phyloP scores from a whole-genome alignment of 1,284 basidiomycete genomes.

The Cutaneotrichosporon spelunceum region DNA sequence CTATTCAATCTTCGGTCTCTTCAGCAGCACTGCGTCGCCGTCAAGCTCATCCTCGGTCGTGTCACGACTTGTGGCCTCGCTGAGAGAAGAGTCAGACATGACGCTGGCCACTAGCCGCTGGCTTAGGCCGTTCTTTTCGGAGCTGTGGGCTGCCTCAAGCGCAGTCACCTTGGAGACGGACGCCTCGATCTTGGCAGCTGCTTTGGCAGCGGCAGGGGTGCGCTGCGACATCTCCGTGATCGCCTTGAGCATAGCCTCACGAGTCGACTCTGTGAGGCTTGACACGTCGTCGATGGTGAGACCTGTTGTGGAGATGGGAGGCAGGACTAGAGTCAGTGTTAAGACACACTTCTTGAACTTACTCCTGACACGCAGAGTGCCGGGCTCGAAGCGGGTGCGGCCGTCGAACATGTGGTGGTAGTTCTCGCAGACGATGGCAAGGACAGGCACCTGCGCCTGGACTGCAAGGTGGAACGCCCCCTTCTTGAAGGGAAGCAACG shows the following conservation, averaged over 20 bases:
- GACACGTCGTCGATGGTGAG: conserved; percentile 53
- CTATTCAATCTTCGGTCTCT: conserved; percentile 30
- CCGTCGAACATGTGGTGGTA: conserved; percentile 78
- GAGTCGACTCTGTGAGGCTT: conserved; percentile 51
- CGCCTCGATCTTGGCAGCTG: background rate
- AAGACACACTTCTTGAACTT: conserved; percentile 34
- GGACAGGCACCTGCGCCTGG: conserved; percentile 74
- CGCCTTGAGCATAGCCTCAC: conserved; percentile 51
- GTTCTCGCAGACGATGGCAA: conserved; percentile 91
- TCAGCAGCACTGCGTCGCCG: conserved; percentile 50
- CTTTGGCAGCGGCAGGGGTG: conserved; percentile 4
- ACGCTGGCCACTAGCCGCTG: background rate
- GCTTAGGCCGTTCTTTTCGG: background rate
- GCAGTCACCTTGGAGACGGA: background rate
- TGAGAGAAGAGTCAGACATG: background rate
- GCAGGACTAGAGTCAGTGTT: conserved; percentile 49
- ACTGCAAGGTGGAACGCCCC: conserved; percentile 96
- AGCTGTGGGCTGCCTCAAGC: background rate
- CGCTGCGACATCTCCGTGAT: conserved; percentile 45
- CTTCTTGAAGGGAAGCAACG: conserved; percentile 89
- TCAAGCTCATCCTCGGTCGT: conserved; percentile 51
- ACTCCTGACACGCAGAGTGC: conserved; percentile 79
- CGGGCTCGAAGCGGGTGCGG: conserved; percentile 71
- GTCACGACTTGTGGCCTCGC: conserved; percentile 18
- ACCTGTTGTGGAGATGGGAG: conserved; percentile 55